Evolutionary conservation across 768 basidiomycete genomes (phyloP), one percentile per base, ranked within the genome.

Genomic region (Termitomyces sp.): DNA sequence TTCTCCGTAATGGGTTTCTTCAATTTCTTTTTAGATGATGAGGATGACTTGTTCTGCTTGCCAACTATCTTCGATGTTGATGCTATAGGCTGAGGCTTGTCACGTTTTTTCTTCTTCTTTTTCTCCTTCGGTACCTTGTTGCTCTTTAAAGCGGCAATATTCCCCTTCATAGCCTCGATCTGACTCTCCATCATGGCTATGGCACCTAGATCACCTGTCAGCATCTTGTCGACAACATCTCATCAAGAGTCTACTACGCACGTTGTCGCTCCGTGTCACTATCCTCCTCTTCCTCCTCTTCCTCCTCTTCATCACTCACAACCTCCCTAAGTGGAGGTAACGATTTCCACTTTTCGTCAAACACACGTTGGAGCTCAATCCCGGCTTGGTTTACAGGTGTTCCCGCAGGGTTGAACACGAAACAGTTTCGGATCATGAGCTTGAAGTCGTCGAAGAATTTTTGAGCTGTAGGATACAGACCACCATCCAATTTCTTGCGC

Each of bases 361-460:
- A 99, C 33, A 94, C 71, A 22, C 82, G 82, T 69, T 94, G 85
- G n/a, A 98, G 75, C 50, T 92, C 86, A 47, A 85, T 80, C 7
- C 94, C 97, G 20, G 93, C 90, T 52, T 86, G 81, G 66, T 94
- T 88, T 56, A 98, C 96, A 32, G 84, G 83, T 8, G 93, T 92
- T 33, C 89, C 90, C 24, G 85, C 78, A 7, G 94, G 94, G 65
- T 99, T 98, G 79, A 95, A 99, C 2, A 80, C 73, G 70, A 90
- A 88, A 69, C 95, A 98, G 70, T 99, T 99, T 50, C 87, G 82
- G 66, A 98, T 88, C 90, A 98, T 94, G 60, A 96, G 76, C 72
- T 88, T 90, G 76, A 98, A 90, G 72, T 99, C 97, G 32, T 87
- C 84, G 62, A 88, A 86, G 69, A 98, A 94, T 67, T 87, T 86